Evolutionary conservation across 352 stramenopile species (phyloP).

Genomic region (Globisporangium nagaii): DNA sequence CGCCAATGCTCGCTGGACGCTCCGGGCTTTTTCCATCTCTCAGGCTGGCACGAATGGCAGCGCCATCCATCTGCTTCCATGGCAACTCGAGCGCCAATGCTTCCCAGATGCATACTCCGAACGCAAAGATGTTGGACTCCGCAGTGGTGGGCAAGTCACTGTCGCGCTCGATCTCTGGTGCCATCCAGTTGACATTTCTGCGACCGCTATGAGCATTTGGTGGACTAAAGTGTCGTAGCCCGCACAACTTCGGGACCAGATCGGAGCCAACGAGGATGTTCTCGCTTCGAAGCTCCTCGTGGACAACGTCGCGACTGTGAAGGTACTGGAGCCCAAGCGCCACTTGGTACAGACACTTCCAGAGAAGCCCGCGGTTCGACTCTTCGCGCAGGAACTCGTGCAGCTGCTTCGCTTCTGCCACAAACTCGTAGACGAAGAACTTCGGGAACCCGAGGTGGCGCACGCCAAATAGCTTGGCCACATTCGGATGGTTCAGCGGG

Average conservation of each 20-base stretch:
- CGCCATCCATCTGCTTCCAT: too few relatives aligned
- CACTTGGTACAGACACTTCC: slow-evolving; percentile 15
- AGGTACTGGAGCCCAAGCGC: too few relatives aligned
- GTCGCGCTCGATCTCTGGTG: slow-evolving; percentile 10
- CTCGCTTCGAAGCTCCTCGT: slow-evolving; percentile 6
- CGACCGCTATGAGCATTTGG: background rate
- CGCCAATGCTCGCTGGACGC: too few relatives aligned
- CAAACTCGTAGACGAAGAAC: slow-evolving; percentile 1
- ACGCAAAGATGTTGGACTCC: slow-evolving; percentile 22
- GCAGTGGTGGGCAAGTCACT: background rate
- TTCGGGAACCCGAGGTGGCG: background rate
- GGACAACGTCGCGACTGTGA: slow-evolving; percentile 16
- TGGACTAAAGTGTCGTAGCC: slow-evolving; percentile 2
- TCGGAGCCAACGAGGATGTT: slow-evolving; percentile 5
- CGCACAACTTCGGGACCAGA: slow-evolving; percentile 10
- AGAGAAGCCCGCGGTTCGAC: background rate
- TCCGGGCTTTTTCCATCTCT: too few relatives aligned
- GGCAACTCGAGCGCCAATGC: slow-evolving; percentile 3
- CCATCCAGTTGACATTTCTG: slow-evolving; percentile 9
- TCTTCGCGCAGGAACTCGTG: background rate
- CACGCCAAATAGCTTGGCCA: slow-evolving; percentile 2
- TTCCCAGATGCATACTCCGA: slow-evolving; percentile 19
- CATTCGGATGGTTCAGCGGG: slow-evolving; percentile 5
- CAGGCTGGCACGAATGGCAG: too few relatives aligned
- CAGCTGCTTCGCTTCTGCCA: background rate